Percentiles rank a stretch among this genome's conserved stretches.
Evolutionary conservation across 306 rosid species (phyloP).

Genomic region (Pueraria montana): DNA sequence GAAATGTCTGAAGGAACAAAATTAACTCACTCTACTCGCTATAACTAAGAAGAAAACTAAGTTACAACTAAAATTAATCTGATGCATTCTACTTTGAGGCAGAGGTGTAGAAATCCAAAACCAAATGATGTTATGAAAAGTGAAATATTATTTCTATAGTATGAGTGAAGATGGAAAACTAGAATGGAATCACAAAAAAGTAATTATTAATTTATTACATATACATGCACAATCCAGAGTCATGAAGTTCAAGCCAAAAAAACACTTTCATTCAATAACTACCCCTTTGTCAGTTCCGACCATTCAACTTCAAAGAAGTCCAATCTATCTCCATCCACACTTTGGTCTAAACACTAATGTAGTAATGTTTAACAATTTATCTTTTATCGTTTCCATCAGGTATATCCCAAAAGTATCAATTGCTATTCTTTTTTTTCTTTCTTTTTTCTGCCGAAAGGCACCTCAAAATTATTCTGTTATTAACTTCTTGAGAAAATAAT

Average conservation of each 20-base stretch:
- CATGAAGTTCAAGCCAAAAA: background rate
- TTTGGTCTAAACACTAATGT: background rate
- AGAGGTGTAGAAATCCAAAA: background rate
- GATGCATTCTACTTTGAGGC: background rate
- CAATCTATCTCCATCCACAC: background rate
- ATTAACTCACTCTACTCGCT: background rate
- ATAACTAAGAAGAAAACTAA: background rate
- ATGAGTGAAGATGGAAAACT: slow-evolving; percentile 10
- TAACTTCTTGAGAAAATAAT: slow-evolving; percentile 23
- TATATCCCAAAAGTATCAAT: slow-evolving; percentile 26
- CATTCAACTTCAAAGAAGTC: background rate
- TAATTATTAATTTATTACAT: too few species aligned
- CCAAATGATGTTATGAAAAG: slow-evolving; percentile 9
- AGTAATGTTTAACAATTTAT: background rate
- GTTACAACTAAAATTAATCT: background rate
- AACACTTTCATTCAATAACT: background rate
- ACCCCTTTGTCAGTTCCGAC: background rate
- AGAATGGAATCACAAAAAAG: slow-evolving; percentile 7
- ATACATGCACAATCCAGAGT: background rate
- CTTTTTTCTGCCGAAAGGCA: background rate
- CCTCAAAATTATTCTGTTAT: background rate
- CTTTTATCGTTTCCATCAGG: background rate
- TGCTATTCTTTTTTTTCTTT: background rate
- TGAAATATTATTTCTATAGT: background rate
- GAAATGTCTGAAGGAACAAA: background rate